Evolutionary conservation across 108 stramenopile species (phyloP).

Genomic region (Parmales sp.): DNA sequence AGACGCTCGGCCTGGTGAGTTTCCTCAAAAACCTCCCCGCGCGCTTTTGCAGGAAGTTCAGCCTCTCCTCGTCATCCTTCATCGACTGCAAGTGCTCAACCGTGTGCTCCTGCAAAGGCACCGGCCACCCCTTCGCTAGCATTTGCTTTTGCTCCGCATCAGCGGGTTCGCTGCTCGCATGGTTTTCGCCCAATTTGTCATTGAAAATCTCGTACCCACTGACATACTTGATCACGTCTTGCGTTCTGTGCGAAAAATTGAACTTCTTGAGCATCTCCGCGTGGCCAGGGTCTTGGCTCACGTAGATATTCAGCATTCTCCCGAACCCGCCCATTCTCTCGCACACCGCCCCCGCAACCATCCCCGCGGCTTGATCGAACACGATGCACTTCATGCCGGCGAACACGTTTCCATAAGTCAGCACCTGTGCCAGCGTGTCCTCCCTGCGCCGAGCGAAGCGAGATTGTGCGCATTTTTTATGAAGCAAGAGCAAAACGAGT

Average conservation of each 20-base stretch:
- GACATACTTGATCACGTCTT: slow-evolving; percentile 56
- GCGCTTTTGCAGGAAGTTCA: slow-evolving; percentile 59
- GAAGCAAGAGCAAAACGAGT: no score
- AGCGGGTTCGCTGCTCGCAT: slow-evolving; percentile 7
- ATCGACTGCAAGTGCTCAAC: slow-evolving; percentile 40
- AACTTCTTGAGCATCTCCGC: slow-evolving; percentile 52
- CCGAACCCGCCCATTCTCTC: slow-evolving; percentile 79
- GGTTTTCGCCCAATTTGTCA: neutral
- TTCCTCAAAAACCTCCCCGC: slow-evolving; percentile 62
- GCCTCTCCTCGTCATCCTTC: slow-evolving; percentile 26
- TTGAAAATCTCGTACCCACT: neutral
- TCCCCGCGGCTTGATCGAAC: slow-evolving; percentile 52
- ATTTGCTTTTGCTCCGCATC: slow-evolving; percentile 50
- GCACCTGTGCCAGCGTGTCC: slow-evolving; percentile 66
- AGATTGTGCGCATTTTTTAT: no score
- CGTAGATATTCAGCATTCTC: slow-evolving; percentile 48
- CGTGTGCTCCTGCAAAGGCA: slow-evolving; percentile 64
- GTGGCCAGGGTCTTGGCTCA: slow-evolving; percentile 58
- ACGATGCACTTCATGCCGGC: slow-evolving; percentile 69
- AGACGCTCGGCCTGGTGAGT: slow-evolving; percentile 45
- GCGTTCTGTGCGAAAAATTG: slow-evolving; percentile 53
- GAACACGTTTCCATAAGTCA: slow-evolving; percentile 61
- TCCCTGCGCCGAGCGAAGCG: no score
- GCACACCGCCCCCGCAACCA: slow-evolving; percentile 56
- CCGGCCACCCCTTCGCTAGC: slow-evolving; percentile 50